Conservation (phyloP, 75 land plant genomes). For the Larix kaempferi region DNA sequence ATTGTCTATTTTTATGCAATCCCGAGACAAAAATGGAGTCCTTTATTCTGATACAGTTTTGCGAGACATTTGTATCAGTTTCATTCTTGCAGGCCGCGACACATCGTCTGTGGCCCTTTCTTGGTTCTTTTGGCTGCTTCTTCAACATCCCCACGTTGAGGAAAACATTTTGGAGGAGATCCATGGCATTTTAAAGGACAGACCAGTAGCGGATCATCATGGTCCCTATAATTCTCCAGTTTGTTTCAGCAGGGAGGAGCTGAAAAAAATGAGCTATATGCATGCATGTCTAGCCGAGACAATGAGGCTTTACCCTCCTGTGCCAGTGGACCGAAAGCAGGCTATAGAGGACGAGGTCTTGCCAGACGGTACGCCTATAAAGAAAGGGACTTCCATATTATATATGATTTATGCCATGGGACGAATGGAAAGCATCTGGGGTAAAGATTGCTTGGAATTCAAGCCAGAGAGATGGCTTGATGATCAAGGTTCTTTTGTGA, state of each 20-base stretch:
- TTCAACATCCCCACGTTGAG: too few relatives aligned
- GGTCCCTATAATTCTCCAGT: too few relatives aligned
- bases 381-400: conserved; percentile 1
- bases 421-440: conserved; percentile 23
- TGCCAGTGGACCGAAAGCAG: conserved; percentile 3
- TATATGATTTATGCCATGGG: conserved; percentile 11
- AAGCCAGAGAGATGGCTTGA: conserved; percentile 30
- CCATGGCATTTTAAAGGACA: too few relatives aligned
- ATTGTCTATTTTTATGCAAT: too few relatives aligned
- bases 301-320: conserved; percentile 14
- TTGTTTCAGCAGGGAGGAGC: not conserved
- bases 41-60: too few relatives aligned
- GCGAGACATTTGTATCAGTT: too few relatives aligned
- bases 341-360: not conserved
- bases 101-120: too few relatives aligned
- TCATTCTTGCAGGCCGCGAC: too few relatives aligned
- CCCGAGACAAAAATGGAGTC: too few relatives aligned
- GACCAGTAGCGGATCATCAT: too few relatives aligned
- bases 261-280: conserved; percentile 3
- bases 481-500: not conserved
- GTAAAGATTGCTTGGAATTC: conserved; percentile 22
- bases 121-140: too few relatives aligned
- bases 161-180: too few relatives aligned
- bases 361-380: conserved; percentile 11
- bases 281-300: conserved; percentile 13